Evolutionary conservation across 176 grass and related monocot species (phyloP).

Genomic region (Areca catechu): DNA sequence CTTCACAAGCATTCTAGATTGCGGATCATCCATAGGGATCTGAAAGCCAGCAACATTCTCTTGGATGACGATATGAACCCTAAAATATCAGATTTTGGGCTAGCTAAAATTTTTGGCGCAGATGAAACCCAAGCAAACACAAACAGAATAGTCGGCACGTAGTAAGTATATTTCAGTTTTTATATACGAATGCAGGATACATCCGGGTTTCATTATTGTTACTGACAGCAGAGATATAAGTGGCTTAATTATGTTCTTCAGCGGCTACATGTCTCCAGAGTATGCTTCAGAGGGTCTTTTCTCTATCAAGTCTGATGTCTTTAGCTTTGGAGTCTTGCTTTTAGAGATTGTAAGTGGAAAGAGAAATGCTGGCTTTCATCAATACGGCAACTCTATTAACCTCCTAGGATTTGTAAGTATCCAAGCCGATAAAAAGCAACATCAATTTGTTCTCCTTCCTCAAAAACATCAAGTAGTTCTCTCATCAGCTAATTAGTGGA

Average conservation of each 20-base stretch:
- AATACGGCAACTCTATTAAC: constrained; percentile 12
- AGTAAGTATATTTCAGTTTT: constrained; percentile 14
- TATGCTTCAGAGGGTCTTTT: constrained; percentile 34
- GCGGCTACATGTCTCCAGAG: constrained; percentile 24
- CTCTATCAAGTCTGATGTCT: constrained; percentile 27
- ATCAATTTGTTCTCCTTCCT: not conserved
- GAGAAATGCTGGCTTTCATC: constrained; percentile 20
- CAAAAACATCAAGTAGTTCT: no score
- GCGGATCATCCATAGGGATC: constrained; percentile 12
- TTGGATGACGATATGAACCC: constrained; percentile 24
- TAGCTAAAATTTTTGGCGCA: constrained; percentile 25
- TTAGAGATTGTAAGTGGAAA: constrained; percentile 35
- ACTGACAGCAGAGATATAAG: no score
- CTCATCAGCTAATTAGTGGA: not conserved
- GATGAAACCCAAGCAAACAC: constrained; percentile 21
- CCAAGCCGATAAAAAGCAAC: not conserved
- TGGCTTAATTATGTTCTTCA: not conserved
- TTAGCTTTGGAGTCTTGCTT: constrained; percentile 32
- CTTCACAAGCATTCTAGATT: constrained; percentile 28
- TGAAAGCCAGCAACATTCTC: constrained; percentile 33
- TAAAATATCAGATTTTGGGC: constrained; percentile 34
- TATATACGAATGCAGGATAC: no score
- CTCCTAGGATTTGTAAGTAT: constrained; percentile 34
- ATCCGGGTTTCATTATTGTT: no score
- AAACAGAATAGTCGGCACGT: constrained; percentile 26